phyloP scores from a whole-genome alignment of 805 yeast genomes.

The Cyberlindnera samutprakarnensis region DNA sequence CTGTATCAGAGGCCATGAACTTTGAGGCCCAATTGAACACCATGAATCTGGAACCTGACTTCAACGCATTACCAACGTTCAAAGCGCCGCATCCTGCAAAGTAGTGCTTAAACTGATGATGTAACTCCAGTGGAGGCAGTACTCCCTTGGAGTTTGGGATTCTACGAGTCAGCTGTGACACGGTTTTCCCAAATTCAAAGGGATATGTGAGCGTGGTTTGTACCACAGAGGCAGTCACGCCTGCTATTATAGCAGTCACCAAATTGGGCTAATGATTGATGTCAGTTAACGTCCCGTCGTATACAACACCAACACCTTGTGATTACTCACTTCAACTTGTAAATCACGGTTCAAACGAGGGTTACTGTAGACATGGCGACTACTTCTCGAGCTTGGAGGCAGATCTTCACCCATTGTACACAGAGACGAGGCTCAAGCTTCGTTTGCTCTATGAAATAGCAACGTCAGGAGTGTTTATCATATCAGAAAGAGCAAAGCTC shows the following conservation, averaged over 20 bases:
- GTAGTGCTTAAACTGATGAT: constrained; percentile 27
- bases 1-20: constrained; percentile 50
- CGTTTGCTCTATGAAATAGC: too few relatives aligned
- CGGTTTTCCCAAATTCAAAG: constrained; percentile 62
- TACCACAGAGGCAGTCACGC: constrained; percentile 54
- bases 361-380: not conserved
- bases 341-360: constrained; percentile 11
- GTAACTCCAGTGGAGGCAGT: constrained; percentile 14
- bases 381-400: too few relatives aligned
- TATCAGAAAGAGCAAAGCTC: too few relatives aligned
- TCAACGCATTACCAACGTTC: constrained; percentile 65
- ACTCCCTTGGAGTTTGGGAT: constrained; percentile 26
- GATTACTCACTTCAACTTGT: constrained; percentile 13
- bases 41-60: constrained; percentile 66
- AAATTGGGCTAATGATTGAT: constrained; percentile 28
- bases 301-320: not conserved
- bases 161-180: constrained; percentile 48
- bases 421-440: too few relatives aligned
- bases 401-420: too few relatives aligned
- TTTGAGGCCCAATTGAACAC: constrained; percentile 70
- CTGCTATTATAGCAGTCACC: constrained; percentile 52
- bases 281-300: not conserved
- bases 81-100: constrained; percentile 67
- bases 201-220: constrained; percentile 65
- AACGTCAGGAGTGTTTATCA: too few relatives aligned